Evolutionary conservation across 345 rosid species (phyloP), one percentile per base, ranked within the genome.

Genomic region (Eutrema japonicum): DNA sequence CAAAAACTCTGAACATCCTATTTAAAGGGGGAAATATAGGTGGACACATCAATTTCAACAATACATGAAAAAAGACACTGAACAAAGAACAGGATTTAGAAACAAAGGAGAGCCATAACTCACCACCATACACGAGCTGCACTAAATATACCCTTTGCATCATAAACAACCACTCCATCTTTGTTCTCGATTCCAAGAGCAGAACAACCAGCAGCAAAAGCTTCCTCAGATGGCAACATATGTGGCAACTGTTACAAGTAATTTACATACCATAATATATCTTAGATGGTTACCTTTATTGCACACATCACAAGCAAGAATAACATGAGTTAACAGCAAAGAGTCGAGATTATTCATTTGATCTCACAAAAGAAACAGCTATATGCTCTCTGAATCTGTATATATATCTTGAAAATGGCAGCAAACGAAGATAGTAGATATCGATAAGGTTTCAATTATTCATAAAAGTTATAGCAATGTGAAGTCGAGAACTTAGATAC

Each of bases 41-140:
- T 58, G 50, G 37, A 33, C 33, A n/a, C 3, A 76, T 71, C 67
- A 72, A 56, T 37, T 49, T 33, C 9, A n/a, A 51, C 30, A 30
- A 30, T 30, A 36, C 49, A 51, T 49, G n/a, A 40, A 29, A 49
- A 51, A 4, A 62, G 7, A 38, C 49, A 57, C 11, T 4, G 30
- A 41, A 8, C 55, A 64, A 42, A 27, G 13, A 42, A 33, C 42
- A 32, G 8, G 1, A 10, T 60, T 4, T 13, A 60, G 42, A 13
- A 27, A 18, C 12, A 33, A 50, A 64, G 18, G n/a, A 53, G 56
- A 49, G 45, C 38, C 57, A 59, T 9, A 58, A 83, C 98, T 82
- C 81, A 96, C 99, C 99, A 96, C 97, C 98, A 92, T 56, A 92
- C 99, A 70, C 99, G 99, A 70, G 99, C 96, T 54, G 99, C 98